These are phyloP conservation scores for Pythium angustatum DNA, from an alignment of 352 stramenopile genomes.

Conservation along the genomic window DNA sequence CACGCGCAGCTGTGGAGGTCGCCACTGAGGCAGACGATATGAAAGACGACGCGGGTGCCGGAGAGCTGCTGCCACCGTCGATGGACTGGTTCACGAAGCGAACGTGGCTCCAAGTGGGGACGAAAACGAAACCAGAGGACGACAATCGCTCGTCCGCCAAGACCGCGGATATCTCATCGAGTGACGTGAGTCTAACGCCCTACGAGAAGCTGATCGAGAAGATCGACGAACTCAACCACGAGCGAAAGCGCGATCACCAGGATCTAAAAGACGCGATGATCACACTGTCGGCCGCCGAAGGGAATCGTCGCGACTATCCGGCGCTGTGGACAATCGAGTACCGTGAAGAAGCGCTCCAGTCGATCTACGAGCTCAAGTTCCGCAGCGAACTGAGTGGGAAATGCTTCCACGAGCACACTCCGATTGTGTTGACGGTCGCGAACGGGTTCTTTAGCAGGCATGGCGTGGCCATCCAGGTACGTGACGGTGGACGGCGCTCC, in stretches of 20 bases:
- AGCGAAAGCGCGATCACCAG: too few species aligned
- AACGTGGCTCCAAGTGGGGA: slow-evolving; percentile 4
- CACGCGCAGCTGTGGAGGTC: too few species aligned
- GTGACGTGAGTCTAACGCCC: not conserved
- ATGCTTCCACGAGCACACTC: slow-evolving; percentile 22
- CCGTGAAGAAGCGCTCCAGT: not conserved
- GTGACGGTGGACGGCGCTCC: too few species aligned
- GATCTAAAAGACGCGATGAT: not conserved
- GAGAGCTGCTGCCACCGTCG: slow-evolving; percentile 8
- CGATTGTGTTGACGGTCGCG: slow-evolving; percentile 6
- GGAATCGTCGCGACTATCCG: slow-evolving; percentile 16
- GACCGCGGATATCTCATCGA: not conserved
- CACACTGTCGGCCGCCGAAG: not conserved
- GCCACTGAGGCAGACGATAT: too few species aligned
- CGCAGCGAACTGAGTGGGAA: slow-evolving; percentile 11
- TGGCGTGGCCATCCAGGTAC: slow-evolving; percentile 16
- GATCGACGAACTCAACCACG: not conserved
- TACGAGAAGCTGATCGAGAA: not conserved
- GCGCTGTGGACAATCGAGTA: slow-evolving; percentile 18
- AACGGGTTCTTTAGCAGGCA: slow-evolving; percentile 15
- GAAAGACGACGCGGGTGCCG: not conserved
- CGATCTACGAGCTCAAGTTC: slow-evolving; percentile 6
- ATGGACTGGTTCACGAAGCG: slow-evolving; percentile 24
- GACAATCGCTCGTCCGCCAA: not conserved
- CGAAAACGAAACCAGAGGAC: not conserved